Conservation (phyloP, 768 basidiomycete species). For the Mrakia hoshinonis region DNA sequence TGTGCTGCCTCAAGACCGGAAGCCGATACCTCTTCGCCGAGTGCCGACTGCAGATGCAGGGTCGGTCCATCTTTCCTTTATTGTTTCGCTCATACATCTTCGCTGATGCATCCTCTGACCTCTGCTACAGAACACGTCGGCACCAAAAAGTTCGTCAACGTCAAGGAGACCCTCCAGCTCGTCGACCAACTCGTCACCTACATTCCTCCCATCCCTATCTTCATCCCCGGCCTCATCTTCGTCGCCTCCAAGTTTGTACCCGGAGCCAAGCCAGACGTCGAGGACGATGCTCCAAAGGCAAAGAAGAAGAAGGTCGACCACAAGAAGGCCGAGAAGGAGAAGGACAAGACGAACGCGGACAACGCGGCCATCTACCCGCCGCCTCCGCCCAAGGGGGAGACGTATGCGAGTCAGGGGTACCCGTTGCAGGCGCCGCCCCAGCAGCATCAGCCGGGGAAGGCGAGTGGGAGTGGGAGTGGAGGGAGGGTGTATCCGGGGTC, state of each 20-base stretch:
- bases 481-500: no score
- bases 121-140: background rate
- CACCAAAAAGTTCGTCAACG: constrained; percentile 8
- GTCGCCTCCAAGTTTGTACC: constrained; percentile 11
- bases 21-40: constrained; percentile 59
- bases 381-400: no score
- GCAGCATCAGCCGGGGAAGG: no score
- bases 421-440: no score
- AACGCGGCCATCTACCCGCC: no score
- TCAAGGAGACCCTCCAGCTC: background rate
- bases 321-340: background rate
- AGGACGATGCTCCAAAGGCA: background rate
- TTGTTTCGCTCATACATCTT: background rate
- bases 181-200: background rate
- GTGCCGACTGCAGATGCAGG: constrained; percentile 41
- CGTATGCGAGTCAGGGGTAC: no score
- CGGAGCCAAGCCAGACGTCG: background rate
- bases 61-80: constrained; percentile 43
- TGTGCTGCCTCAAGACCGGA: constrained; percentile 69
- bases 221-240: background rate
- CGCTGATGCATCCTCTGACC: background rate
- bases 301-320: constrained; percentile 11
- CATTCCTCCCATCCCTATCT: background rate
- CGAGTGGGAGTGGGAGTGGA: no score
- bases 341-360: no score